Evolutionary conservation across 1,284 basidiomycete species (phyloP).

Genomic region (Ustilago crameri): DNA sequence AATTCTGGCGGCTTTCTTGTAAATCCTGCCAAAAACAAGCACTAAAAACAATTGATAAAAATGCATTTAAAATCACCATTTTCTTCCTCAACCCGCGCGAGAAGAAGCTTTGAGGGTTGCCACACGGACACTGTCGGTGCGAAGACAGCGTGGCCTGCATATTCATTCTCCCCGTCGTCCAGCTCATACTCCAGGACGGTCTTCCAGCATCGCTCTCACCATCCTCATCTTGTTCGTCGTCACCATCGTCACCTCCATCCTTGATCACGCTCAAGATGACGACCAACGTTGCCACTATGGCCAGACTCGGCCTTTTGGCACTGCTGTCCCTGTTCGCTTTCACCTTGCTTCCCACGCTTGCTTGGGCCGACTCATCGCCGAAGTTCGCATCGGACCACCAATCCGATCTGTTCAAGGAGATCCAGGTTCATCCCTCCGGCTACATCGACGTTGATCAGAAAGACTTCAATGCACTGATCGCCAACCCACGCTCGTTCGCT

Average conservation of each 20-base stretch:
- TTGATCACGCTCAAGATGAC: conserved; percentile 9
- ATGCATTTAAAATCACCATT: background rate
- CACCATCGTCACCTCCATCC: background rate
- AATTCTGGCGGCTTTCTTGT: too few relatives aligned
- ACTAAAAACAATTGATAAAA: background rate
- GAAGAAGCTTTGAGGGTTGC: conserved; percentile 6
- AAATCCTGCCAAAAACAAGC: background rate
- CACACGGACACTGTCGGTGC: conserved; percentile 21
- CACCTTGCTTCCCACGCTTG: conserved; percentile 2
- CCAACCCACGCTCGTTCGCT: conserved; percentile 41
- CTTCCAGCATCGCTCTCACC: background rate
- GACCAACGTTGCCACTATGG: conserved; percentile 3
- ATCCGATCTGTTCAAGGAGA: conserved; percentile 20
- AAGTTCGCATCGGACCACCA: conserved; percentile 21
- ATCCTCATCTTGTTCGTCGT: too few relatives aligned
- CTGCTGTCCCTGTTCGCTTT: conserved; percentile 24
- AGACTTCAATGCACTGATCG: conserved; percentile 21
- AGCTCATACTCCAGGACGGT: too few relatives aligned
- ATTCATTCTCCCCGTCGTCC: background rate
- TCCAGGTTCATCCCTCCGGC: conserved; percentile 24
- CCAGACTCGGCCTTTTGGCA: conserved; percentile 14
- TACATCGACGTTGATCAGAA: conserved; percentile 39
- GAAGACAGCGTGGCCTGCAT: conserved; percentile 20
- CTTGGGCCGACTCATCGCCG: conserved; percentile 8
- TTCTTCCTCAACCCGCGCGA: conserved; percentile 15